Percentiles rank a stretch among this genome's conserved stretches.
Evolutionary conservation across 139 green algal genomes (phyloP).

Genomic region (Volvox africanus): DNA sequence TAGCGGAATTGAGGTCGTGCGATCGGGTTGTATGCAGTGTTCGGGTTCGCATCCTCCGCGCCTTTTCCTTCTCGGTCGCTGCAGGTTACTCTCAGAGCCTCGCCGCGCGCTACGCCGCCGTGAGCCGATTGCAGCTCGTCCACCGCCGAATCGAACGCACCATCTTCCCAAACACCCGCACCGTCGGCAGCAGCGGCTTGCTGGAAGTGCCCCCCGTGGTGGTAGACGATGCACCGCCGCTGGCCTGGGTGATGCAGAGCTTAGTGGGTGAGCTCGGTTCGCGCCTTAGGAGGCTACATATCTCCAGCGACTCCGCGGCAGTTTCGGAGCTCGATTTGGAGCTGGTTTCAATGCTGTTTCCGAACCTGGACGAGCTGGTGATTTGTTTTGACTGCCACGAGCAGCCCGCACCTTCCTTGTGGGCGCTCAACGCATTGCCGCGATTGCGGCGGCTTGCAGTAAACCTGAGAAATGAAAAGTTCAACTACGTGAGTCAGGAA

Average conservation of each 20-base stretch:
- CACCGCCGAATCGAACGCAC: conserved; percentile 13
- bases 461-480: background rate
- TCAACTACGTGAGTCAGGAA: conserved; percentile 24
- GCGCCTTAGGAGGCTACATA: background rate
- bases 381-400: background rate
- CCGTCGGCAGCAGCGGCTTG: background rate
- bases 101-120: background rate
- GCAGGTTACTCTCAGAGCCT: background rate
- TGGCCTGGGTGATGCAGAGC: background rate
- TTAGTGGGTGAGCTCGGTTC: background rate
- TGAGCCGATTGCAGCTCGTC: background rate
- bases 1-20: too few relatives aligned
- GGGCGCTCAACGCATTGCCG: background rate
- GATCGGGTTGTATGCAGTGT: too few relatives aligned
- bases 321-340: conserved; percentile 26
- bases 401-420: conserved; percentile 8
- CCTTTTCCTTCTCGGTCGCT: too few relatives aligned
- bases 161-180: background rate
- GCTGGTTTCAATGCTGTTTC: background rate
- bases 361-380: background rate
- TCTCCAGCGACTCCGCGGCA: background rate
- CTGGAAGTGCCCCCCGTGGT: conserved; percentile 22
- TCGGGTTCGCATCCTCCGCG: too few relatives aligned
- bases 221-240: conserved; percentile 34
- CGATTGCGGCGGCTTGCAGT: conserved; percentile 14